Percentiles rank a stretch among this genome's conserved stretches.
Evolutionary conservation across 73 alveolate genomes (phyloP).

Genomic region (Paramecium primaurelia): DNA sequence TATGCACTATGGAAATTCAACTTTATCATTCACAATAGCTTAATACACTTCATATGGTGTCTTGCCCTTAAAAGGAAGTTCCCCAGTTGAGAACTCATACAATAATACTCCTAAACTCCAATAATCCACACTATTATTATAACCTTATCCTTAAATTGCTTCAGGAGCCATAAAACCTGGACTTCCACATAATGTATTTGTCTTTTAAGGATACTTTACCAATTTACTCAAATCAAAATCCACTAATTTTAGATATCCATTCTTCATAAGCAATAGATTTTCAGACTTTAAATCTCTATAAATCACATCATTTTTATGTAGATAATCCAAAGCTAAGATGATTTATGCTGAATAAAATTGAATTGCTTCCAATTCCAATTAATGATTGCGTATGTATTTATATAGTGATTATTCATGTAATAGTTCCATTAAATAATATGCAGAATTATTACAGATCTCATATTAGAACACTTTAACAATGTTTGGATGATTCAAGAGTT

Average conservation of each 20-base stretch:
- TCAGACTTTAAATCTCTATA: slow-evolving; percentile 21
- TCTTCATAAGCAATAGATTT: neutral
- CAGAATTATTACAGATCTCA: neutral
- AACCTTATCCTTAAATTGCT: neutral
- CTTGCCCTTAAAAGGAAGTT: slow-evolving; percentile 72
- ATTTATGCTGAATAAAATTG: neutral
- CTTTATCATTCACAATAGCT: slow-evolving; percentile 42
- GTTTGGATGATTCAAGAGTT: neutral
- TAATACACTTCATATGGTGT: slow-evolving; percentile 53
- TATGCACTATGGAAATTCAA: slow-evolving; percentile 23
- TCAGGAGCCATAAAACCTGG: slow-evolving; percentile 60
- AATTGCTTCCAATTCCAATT: neutral
- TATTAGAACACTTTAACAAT: neutral
- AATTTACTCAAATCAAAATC: slow-evolving; percentile 50
- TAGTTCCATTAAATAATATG: neutral
- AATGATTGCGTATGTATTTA: neutral
- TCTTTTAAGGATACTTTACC: neutral
- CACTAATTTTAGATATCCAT: slow-evolving; percentile 42
- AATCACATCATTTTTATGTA: neutral
- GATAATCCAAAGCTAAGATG: neutral
- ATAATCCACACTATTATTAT: slow-evolving; percentile 75
- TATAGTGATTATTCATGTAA: neutral
- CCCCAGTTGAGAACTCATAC: slow-evolving; percentile 72
- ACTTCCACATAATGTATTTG: slow-evolving; percentile 52
- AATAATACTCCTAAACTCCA: slow-evolving; percentile 83